These are phyloP conservation scores for Rhodosorus marinus DNA, from an alignment of 23 red algal species.

Conservation along the genomic window DNA sequence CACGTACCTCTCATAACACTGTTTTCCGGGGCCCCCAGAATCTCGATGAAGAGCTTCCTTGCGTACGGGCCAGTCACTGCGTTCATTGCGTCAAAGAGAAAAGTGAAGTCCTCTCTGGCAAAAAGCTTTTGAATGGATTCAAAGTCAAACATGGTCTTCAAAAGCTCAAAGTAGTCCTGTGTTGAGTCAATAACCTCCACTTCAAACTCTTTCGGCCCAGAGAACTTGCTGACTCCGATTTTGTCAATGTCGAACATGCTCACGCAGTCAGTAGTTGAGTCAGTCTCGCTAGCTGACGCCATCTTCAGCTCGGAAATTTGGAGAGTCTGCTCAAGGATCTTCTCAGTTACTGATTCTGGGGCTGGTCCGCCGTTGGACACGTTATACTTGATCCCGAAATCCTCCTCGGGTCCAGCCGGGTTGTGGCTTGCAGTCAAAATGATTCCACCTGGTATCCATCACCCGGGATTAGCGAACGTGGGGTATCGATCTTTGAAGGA, in stretches of 20 bases:
- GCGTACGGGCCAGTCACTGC: constrained; percentile 82
- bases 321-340: constrained; percentile 45
- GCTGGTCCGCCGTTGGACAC: constrained; percentile 66
- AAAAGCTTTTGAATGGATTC: constrained; percentile 14
- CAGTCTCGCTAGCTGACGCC: constrained; percentile 10
- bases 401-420: constrained; percentile 58
- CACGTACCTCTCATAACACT: constrained; percentile 41
- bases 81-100: constrained; percentile 84
- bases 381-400: constrained; percentile 99
- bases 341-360: constrained; percentile 43
- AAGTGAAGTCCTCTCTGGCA: constrained; percentile 38
- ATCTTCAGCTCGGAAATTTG: constrained; percentile 30
- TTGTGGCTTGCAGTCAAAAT: constrained; percentile 94
- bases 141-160: constrained; percentile 91
- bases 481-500: background rate
- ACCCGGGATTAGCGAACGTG: background rate
- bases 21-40: constrained; percentile 23
- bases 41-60: constrained; percentile 53
- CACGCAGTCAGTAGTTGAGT: constrained; percentile 27
- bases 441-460: constrained; percentile 39
- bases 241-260: constrained; percentile 21
- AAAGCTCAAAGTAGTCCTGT: constrained; percentile 55
- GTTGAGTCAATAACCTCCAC: constrained; percentile 81
- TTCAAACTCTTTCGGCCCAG: constrained; percentile 14
- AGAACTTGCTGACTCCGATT: constrained; percentile 5